Conservation (phyloP, 1,284 basidiomycete species). For the Amylostereum areolatum region DNA sequence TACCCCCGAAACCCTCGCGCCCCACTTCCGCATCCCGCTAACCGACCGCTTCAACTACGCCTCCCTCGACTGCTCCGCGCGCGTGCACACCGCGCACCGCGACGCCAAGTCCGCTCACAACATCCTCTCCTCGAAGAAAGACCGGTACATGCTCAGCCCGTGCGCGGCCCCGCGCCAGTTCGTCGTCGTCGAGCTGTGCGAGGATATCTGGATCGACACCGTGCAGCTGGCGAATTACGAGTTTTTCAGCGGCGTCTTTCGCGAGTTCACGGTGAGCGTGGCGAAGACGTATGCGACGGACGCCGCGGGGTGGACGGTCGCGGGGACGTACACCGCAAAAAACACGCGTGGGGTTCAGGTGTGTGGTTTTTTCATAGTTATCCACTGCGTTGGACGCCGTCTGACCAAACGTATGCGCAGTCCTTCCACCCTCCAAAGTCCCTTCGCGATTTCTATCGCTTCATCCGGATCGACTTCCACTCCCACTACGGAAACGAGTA, state of each 20-base stretch:
- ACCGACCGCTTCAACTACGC: slow-evolving; percentile 92
- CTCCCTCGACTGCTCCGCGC: slow-evolving; percentile 87
- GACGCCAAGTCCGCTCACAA: slow-evolving; percentile 80
- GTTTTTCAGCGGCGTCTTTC: slow-evolving; percentile 97
- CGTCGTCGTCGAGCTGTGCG: slow-evolving; percentile 94
- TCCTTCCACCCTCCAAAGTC: slow-evolving; percentile 72
- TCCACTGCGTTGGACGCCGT: slow-evolving; percentile 4
- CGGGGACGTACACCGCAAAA: slow-evolving; percentile 78
- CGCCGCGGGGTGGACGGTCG: slow-evolving; percentile 64
- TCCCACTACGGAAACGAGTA: slow-evolving; percentile 94
- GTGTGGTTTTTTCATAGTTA: slow-evolving; percentile 18
- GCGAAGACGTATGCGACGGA: slow-evolving; percentile 67
- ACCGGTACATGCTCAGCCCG: slow-evolving; percentile 96
- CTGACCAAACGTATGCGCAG: slow-evolving; percentile 26
- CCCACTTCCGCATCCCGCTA: slow-evolving; percentile 62
- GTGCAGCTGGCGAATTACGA: slow-evolving; percentile 96
- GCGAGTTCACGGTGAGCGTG: slow-evolving; percentile 84
- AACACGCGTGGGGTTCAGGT: slow-evolving; percentile 94
- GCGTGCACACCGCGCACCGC: slow-evolving; percentile 81
- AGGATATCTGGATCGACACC: slow-evolving; percentile 94
- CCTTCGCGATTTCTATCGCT: slow-evolving; percentile 82
- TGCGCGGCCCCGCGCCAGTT: slow-evolving; percentile 75
- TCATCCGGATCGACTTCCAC: slow-evolving; percentile 91
- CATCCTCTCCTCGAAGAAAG: slow-evolving; percentile 86
- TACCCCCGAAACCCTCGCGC: slow-evolving; percentile 31